Conservation (phyloP, 176 grass and related monocot species). For the Stipa capillata region DNA sequence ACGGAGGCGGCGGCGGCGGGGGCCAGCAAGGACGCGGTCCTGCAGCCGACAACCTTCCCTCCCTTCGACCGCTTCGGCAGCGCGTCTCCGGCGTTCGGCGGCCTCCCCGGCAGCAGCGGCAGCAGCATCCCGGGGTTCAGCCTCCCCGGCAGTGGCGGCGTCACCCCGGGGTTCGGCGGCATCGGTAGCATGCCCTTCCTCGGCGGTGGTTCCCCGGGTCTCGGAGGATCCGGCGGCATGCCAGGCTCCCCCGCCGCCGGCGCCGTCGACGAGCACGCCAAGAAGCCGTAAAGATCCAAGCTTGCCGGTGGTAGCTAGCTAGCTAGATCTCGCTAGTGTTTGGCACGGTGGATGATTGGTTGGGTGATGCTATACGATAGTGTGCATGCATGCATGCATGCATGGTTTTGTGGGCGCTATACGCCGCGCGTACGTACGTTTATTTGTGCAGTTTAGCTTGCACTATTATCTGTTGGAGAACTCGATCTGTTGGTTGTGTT, state of each 20-base stretch:
- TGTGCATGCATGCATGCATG: conserved; percentile 10
- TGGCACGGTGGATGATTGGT: neutral
- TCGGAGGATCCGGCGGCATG: conserved; percentile 36
- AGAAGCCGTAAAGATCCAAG: conserved; percentile 31
- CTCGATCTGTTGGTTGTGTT: conserved; percentile 18
- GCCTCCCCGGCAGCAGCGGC: conserved; percentile 13
- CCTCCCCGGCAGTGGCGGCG: conserved; percentile 31
- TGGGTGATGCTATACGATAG: neutral
- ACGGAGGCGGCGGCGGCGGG: neutral
- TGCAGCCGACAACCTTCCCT: conserved; percentile 64
- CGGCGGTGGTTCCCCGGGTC: conserved; percentile 17
- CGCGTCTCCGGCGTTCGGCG: conserved; percentile 22
- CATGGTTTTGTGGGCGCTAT: neutral
- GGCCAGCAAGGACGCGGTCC: conserved; percentile 26
- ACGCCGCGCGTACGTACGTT: conserved; percentile 1
- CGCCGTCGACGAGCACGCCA: conserved; percentile 29
- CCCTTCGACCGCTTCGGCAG: conserved; percentile 52
- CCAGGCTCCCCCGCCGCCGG: conserved; percentile 30
- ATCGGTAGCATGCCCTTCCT: conserved; percentile 32
- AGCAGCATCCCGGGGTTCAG: conserved; percentile 29
- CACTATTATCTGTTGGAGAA: conserved; percentile 11
- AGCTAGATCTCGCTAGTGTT: neutral
- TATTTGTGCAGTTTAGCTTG: too few species aligned
- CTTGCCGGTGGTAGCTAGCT: neutral
- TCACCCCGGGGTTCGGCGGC: conserved; percentile 11